Conservation (phyloP, 495 filamentous ascomycete species). For the Xylaria curta region DNA sequence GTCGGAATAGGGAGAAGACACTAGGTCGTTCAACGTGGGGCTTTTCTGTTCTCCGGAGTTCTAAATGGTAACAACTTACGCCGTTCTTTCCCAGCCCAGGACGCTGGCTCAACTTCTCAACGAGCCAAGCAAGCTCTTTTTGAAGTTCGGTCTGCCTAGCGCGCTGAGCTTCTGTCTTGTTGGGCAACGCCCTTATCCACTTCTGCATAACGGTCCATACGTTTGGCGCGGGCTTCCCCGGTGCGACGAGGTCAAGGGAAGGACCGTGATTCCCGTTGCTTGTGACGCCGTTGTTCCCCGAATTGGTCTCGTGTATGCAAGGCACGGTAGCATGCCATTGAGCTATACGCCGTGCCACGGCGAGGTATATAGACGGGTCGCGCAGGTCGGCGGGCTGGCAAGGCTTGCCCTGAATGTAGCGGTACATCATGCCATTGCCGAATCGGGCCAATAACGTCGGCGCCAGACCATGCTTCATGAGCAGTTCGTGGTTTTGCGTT, state of each 20-base stretch:
- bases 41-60: background rate
- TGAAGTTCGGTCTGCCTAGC: conserved; percentile 71
- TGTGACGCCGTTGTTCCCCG: conserved; percentile 25
- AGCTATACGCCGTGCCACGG: conserved; percentile 80
- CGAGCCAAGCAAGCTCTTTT: conserved; percentile 71
- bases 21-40: background rate
- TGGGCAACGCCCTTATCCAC: conserved; percentile 89
- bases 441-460: conserved; percentile 90
- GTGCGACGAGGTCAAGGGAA: conserved; percentile 62
- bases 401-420: conserved; percentile 81
- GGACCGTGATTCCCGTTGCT: conserved; percentile 42
- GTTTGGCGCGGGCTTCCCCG: conserved; percentile 72
- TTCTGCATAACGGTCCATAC: conserved; percentile 94
- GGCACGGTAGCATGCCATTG: conserved; percentile 93
- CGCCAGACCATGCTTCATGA: conserved; percentile 80
- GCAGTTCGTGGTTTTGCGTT: conserved; percentile 67
- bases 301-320: conserved; percentile 51
- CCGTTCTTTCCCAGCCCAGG: conserved; percentile 74
- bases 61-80: conserved; percentile 56
- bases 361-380: conserved; percentile 73
- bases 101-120: conserved; percentile 72
- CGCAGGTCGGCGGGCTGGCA: conserved; percentile 82
- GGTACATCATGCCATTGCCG: conserved; percentile 94
- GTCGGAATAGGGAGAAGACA: background rate
- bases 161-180: conserved; percentile 68